These are phyloP conservation scores for Gentiana macrophylla DNA, from an alignment of 257 asterid species.

Conservation along the genomic window DNA sequence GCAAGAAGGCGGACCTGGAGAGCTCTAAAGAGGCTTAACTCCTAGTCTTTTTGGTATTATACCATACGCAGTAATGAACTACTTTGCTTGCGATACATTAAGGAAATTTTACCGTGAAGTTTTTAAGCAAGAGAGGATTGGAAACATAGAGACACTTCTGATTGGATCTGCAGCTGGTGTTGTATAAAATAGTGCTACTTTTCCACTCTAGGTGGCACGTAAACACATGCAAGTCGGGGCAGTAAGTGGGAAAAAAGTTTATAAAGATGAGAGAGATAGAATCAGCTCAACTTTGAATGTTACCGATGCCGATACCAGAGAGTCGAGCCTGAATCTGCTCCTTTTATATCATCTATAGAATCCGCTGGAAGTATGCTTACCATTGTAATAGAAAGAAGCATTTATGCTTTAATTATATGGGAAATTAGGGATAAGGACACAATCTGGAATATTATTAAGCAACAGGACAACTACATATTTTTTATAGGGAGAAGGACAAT, in stretches of 20 bases:
- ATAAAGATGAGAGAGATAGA: slow-evolving; percentile 38
- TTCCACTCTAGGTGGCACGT: slow-evolving; percentile 93
- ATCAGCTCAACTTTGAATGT: no score
- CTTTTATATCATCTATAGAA: no score
- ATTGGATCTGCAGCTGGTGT: slow-evolving; percentile 92
- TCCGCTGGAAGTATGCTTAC: no score
- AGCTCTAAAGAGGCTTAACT: slow-evolving; percentile 85
- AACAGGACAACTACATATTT: no score
- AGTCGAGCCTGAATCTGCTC: no score
- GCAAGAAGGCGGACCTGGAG: slow-evolving; percentile 69
- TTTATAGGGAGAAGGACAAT: no score
- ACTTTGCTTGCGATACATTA: slow-evolving; percentile 74
- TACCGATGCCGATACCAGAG: no score
- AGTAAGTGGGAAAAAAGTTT: slow-evolving; percentile 73
- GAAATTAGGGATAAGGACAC: no score
- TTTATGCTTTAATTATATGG: no score
- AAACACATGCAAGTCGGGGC: slow-evolving; percentile 96
- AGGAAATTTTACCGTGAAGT: slow-evolving; percentile 49
- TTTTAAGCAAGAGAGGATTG: slow-evolving; percentile 54
- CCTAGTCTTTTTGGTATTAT: slow-evolving; percentile 86
- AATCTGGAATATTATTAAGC: no score
- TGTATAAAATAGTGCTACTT: slow-evolving; percentile 83
- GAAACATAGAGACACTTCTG: slow-evolving; percentile 81
- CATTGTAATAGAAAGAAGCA: no score
- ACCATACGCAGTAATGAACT: slow-evolving; percentile 85